Percentiles rank a stretch among this genome's conserved stretches.
Conservation (phyloP, 768 basidiomycete genomes). For the Amanita brunnescens region DNA sequence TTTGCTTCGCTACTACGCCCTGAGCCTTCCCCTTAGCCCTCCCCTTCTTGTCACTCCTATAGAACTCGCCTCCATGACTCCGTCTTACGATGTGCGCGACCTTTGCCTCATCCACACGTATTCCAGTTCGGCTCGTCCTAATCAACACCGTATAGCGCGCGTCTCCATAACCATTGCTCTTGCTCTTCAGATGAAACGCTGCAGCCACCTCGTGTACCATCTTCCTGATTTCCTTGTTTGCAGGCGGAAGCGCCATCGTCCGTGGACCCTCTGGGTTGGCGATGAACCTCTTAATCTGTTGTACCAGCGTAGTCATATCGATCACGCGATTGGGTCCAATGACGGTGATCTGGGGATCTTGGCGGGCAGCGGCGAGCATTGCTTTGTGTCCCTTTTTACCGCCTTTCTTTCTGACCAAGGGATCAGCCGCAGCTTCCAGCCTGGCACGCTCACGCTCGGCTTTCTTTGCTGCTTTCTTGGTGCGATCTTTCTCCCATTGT, state of each 20-base stretch:
- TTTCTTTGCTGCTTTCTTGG: conserved; percentile 75
- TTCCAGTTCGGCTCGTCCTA: conserved; percentile 56
- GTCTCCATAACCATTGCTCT: conserved; percentile 64
- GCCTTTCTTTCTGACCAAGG: conserved; percentile 49
- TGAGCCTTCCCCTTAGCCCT: conserved; percentile 21
- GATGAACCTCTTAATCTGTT: conserved; percentile 65
- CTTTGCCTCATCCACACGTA: conserved; percentile 50
- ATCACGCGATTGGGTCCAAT: conserved; percentile 42
- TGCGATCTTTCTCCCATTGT: conserved; percentile 77
- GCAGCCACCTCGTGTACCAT: conserved; percentile 72
- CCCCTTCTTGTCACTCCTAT: conserved; percentile 17
- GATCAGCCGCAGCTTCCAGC: conserved; percentile 52
- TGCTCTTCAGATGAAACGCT: conserved; percentile 70
- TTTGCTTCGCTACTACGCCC: too few species aligned
- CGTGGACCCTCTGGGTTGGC: conserved; percentile 37
- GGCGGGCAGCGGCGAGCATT: conserved; percentile 46
- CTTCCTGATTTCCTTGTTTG: conserved; percentile 63
- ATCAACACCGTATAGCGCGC: conserved; percentile 67
- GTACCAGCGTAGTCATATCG: conserved; percentile 59
- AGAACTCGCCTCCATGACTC: conserved; percentile 24
- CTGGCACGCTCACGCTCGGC: conserved; percentile 48
- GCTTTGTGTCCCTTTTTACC: conserved; percentile 64
- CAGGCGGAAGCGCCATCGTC: conserved; percentile 69
- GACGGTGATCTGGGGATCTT: conserved; percentile 36
- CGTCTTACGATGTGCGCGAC: conserved; percentile 37